Conservation (phyloP, 768 basidiomycete genomes). For the Amanita fuliginea region DNA sequence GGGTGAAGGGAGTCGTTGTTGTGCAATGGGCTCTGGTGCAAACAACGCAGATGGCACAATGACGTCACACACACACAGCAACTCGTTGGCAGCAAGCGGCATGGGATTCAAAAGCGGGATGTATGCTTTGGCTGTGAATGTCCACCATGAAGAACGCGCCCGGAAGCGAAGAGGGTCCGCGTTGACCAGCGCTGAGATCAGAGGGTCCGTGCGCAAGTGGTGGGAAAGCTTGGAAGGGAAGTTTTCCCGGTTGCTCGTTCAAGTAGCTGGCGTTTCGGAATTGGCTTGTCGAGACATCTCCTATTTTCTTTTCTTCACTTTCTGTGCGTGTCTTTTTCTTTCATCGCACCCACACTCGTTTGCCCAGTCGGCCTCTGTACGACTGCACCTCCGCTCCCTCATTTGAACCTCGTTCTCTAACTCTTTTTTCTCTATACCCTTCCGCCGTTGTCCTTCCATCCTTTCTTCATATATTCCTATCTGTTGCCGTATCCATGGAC, state of each 20-base stretch:
- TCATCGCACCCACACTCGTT: conserved; percentile 17
- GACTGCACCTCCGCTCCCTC: conserved; percentile 7
- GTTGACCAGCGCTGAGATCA: neutral
- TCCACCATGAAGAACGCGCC: too few species aligned
- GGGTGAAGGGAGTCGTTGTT: neutral
- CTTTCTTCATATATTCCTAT: conserved; percentile 21
- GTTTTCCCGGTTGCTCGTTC: neutral
- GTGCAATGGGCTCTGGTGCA: neutral
- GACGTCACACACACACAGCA: conserved; percentile 1
- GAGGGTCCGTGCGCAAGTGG: conserved; percentile 6
- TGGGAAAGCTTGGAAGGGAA: conserved; percentile 6
- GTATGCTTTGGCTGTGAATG: too few species aligned
- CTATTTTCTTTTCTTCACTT: conserved; percentile 11
- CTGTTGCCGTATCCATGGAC: conserved; percentile 42
- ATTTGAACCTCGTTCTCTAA: conserved; percentile 19
- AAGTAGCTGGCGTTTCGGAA: conserved; percentile 1
- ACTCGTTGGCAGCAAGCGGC: neutral
- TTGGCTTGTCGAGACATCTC: conserved; percentile 8
- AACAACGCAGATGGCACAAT: neutral
- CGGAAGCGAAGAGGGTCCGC: too few species aligned
- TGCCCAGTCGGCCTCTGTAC: conserved; percentile 9
- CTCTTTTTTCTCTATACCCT: conserved; percentile 34
- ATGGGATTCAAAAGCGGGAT: neutral
- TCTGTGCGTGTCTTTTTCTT: conserved; percentile 22
- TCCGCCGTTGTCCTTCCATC: conserved; percentile 36